Conservation (phyloP, 2,329 filamentous ascomycete genomes). For the Stachybotrys chartarum region DNA sequence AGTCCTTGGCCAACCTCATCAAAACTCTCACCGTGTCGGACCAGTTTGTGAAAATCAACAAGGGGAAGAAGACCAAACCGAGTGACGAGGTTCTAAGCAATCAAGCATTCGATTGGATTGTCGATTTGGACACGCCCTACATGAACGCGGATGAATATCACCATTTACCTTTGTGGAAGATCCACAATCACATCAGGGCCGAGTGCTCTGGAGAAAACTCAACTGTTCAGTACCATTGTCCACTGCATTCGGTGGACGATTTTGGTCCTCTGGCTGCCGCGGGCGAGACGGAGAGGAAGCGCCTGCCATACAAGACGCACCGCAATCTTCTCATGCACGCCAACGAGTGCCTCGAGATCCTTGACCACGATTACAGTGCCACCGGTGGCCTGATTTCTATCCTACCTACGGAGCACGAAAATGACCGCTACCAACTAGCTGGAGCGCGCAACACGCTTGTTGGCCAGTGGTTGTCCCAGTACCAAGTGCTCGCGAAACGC, state of each 20-base stretch:
- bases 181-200: conserved; percentile 36
- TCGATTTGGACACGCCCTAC: conserved; percentile 42
- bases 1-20: conserved; percentile 48
- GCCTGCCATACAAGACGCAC: conserved; percentile 36
- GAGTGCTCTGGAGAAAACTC: conserved; percentile 16
- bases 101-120: conserved; percentile 51
- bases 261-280: conserved; percentile 8
- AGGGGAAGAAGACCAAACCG: not conserved
- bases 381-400: conserved; percentile 50
- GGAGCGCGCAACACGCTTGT: conserved; percentile 44
- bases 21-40: conserved; percentile 34
- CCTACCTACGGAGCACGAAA: conserved; percentile 35
- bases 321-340: conserved; percentile 47
- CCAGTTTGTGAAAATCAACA: conserved; percentile 12
- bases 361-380: conserved; percentile 51
- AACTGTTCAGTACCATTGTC: conserved; percentile 38
- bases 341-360: conserved; percentile 50
- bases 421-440: conserved; percentile 26
- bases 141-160: conserved; percentile 39
- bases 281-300: conserved; percentile 3
- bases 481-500: conserved; percentile 44
- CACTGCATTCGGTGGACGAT: conserved; percentile 24
- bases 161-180: conserved; percentile 35
- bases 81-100: not conserved
- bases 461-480: conserved; percentile 49